These are phyloP conservation scores for Physcomitrellopsis africana DNA, from an alignment of 225 moss, liverwort and hornwort species.

Conservation along the genomic window DNA sequence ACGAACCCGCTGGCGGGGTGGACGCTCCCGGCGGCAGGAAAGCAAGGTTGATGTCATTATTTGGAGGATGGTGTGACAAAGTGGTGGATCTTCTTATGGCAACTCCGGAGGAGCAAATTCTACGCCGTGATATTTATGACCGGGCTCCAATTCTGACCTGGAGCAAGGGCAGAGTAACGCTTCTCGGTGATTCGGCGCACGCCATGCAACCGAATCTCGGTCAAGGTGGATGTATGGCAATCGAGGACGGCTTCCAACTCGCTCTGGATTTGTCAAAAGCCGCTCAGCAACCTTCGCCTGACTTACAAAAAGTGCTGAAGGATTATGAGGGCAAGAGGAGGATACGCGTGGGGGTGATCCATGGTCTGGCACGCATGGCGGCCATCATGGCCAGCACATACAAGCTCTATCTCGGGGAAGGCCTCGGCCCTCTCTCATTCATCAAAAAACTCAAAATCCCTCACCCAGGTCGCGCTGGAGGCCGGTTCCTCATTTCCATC, in stretches of 20 bases:
- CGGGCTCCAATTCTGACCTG: slow-evolving; percentile 84
- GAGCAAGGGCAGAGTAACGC: slow-evolving; percentile 91
- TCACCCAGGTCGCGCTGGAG: slow-evolving; percentile 92
- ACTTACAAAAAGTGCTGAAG: slow-evolving; percentile 66
- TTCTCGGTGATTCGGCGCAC: slow-evolving; percentile 94
- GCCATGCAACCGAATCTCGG: slow-evolving; percentile 99
- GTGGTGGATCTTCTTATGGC: slow-evolving; percentile 88
- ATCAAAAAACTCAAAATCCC: slow-evolving; percentile 79
- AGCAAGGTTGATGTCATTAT: slow-evolving; percentile 72
- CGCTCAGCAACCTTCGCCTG: slow-evolving; percentile 36
- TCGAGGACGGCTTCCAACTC: slow-evolving; percentile 92
- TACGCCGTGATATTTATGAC: slow-evolving; percentile 94
- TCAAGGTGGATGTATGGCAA: slow-evolving; percentile 99
- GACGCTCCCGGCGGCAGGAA: slow-evolving; percentile 85
- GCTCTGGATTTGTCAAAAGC: slow-evolving; percentile 84
- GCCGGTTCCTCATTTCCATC: slow-evolving; percentile 83
- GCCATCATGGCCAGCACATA: slow-evolving; percentile 98
- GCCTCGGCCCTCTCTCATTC: slow-evolving; percentile 84
- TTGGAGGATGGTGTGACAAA: slow-evolving; percentile 89
- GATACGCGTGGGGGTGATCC: slow-evolving; percentile 92
- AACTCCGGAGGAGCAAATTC: slow-evolving; percentile 77
- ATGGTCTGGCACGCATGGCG: slow-evolving; percentile 95
- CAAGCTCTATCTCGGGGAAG: slow-evolving; percentile 95
- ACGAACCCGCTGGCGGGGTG: slow-evolving; percentile 87
- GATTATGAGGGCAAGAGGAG: slow-evolving; percentile 78